Evolutionary conservation across 2,329 filamentous ascomycete species (phyloP).

Genomic region (Penicillium sp.): DNA sequence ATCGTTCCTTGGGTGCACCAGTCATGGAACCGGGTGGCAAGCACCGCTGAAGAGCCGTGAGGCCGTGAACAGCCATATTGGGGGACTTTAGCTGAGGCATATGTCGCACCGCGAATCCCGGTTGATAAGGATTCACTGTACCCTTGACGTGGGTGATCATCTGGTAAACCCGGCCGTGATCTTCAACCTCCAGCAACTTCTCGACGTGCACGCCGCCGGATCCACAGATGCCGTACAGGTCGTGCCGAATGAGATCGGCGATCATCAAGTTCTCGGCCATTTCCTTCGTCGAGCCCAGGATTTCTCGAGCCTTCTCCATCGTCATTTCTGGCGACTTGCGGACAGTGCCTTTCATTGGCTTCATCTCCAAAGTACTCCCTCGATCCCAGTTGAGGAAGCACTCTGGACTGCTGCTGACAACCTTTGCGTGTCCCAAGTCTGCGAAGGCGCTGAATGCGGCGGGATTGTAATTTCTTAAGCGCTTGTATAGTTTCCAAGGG

Average conservation of each 20-base stretch:
- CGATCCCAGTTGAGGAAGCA: constrained; percentile 72
- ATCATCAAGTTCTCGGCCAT: constrained; percentile 98
- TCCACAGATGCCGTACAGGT: constrained; percentile 79
- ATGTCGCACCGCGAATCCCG: constrained; percentile 31
- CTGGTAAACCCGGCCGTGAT: constrained; percentile 85
- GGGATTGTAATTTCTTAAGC: constrained; percentile 66
- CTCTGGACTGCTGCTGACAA: constrained; percentile 82
- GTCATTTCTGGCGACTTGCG: constrained; percentile 67
- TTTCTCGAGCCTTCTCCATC: constrained; percentile 63
- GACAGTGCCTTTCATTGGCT: constrained; percentile 97
- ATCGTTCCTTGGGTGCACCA: constrained; percentile 88
- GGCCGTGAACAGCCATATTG: constrained; percentile 47
- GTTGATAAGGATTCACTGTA: constrained; percentile 29
- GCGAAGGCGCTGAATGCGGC: constrained; percentile 83
- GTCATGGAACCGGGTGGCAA: constrained; percentile 95
- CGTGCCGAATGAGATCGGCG: constrained; percentile 90
- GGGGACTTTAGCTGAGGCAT: constrained; percentile 29
- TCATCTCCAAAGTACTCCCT: constrained; percentile 54
- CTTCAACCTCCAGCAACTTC: constrained; percentile 79
- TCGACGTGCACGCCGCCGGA: constrained; percentile 68
- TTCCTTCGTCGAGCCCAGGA: constrained; percentile 80
- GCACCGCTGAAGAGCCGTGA: constrained; percentile 71
- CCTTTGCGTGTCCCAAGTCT: constrained; percentile 62
- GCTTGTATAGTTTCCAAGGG: constrained; percentile 68
- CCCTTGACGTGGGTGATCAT: constrained; percentile 87